These are phyloP conservation scores for Lipomyces yamadae DNA, from an alignment of 805 yeast species.

Conservation along the genomic window DNA sequence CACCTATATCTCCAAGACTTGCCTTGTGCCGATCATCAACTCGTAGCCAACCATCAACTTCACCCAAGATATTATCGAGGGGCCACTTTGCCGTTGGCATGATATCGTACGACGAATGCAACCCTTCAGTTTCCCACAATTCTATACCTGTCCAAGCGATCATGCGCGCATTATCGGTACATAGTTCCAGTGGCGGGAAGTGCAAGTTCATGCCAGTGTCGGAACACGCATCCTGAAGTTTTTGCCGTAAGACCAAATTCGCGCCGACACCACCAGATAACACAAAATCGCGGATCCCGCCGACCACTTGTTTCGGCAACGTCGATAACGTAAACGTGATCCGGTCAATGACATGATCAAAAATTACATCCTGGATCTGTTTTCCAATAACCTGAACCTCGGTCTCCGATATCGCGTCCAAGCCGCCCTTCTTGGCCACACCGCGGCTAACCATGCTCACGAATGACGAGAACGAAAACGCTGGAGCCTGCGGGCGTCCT, in stretches of 20 bases:
- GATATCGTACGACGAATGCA: constrained; percentile 57
- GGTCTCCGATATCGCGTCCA: constrained; percentile 5
- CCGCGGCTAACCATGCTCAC: constrained; percentile 56
- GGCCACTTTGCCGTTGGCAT: constrained; percentile 79
- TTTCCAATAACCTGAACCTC: constrained; percentile 16
- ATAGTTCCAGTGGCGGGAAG: constrained; percentile 71
- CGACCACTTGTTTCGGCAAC: neutral
- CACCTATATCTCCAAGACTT: neutral
- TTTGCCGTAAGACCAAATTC: constrained; percentile 59
- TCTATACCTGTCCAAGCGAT: constrained; percentile 98
- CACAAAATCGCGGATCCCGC: constrained; percentile 58
- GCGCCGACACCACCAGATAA: constrained; percentile 97
- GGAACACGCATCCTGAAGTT: constrained; percentile 35
- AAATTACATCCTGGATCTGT: constrained; percentile 60
- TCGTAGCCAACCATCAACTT: constrained; percentile 19
- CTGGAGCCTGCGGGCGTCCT: constrained; percentile 52
- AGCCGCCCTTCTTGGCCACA: constrained; percentile 29
- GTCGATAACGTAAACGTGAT: constrained; percentile 56
- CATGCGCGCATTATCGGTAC: constrained; percentile 97
- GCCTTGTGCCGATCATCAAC: neutral
- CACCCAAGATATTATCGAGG: constrained; percentile 13
- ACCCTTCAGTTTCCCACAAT: constrained; percentile 60
- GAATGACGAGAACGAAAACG: constrained; percentile 82
- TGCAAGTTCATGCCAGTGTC: constrained; percentile 14
- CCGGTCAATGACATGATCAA: constrained; percentile 73